Evolutionary conservation across 2,329 filamentous ascomycete species (phyloP).

Genomic region (Claviceps spartinae): DNA sequence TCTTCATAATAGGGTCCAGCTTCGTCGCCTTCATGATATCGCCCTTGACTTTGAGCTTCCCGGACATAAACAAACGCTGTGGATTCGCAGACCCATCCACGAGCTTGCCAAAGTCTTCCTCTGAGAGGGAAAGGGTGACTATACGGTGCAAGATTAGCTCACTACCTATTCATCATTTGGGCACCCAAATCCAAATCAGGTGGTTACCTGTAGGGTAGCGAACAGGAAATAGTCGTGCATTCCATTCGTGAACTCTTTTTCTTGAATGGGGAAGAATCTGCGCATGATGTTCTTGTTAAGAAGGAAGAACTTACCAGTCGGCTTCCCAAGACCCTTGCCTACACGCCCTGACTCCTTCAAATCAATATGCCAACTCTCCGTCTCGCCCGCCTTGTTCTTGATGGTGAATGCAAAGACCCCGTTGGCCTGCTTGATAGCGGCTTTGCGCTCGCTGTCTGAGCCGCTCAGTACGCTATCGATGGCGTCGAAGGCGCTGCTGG

Average conservation of each 20-base stretch:
- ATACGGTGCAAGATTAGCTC: not conserved
- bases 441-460: slow-evolving; percentile 62
- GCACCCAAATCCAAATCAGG: too few species aligned
- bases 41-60: slow-evolving; percentile 95
- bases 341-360: slow-evolving; percentile 82
- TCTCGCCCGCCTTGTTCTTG: slow-evolving; percentile 73
- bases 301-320: slow-evolving; percentile 51
- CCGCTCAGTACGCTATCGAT: slow-evolving; percentile 61
- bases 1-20: slow-evolving; percentile 85
- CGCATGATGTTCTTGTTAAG: not conserved
- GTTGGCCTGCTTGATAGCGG: slow-evolving; percentile 78
- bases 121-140: slow-evolving; percentile 79
- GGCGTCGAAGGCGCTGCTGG: slow-evolving; percentile 80
- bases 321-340: slow-evolving; percentile 65
- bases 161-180: too few species aligned
- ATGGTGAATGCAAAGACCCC: slow-evolving; percentile 84
- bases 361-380: slow-evolving; percentile 86
- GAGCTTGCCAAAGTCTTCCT: slow-evolving; percentile 75
- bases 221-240: too few species aligned
- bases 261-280: too few species aligned
- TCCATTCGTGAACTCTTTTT: not conserved
- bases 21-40: slow-evolving; percentile 98
- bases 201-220: too few species aligned
- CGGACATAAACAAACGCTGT: slow-evolving; percentile 93
- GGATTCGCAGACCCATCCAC: slow-evolving; percentile 82